Conservation (phyloP, 1,139 yeast species). For the Hyphopichia buzzinii region DNA sequence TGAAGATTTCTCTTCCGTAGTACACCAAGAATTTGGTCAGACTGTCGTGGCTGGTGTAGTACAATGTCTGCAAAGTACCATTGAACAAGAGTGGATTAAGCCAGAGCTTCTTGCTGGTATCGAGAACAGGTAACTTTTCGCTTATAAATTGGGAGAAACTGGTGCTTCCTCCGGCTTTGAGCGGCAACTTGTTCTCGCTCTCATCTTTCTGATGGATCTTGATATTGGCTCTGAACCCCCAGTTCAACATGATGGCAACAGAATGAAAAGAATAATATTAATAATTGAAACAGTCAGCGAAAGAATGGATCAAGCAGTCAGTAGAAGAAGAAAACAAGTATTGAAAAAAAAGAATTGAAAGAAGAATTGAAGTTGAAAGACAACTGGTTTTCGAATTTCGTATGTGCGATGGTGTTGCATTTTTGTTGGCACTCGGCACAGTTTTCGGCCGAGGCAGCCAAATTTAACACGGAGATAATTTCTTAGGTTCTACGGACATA, state of each 20-base stretch:
- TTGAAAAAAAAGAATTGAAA: too few species aligned
- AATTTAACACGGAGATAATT: too few species aligned
- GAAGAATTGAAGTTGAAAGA: too few species aligned
- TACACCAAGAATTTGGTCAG: slow-evolving; percentile 54
- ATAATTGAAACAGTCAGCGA: too few species aligned
- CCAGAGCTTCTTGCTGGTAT: slow-evolving; percentile 41
- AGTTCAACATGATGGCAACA: slow-evolving; percentile 8
- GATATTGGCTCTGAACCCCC: slow-evolving; percentile 43
- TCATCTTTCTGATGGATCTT: slow-evolving; percentile 24
- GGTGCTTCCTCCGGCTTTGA: slow-evolving; percentile 12
- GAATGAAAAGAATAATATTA: too few species aligned
- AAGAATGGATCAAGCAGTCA: too few species aligned
- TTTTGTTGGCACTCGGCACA: too few species aligned
- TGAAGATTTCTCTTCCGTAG: slow-evolving; percentile 74
- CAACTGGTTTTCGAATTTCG: too few species aligned
- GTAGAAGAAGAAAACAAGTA: too few species aligned
- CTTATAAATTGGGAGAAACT: slow-evolving; percentile 23
- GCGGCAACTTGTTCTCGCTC: slow-evolving; percentile 16
- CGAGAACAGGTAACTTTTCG: slow-evolving; percentile 22
- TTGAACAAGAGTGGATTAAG: slow-evolving; percentile 65
- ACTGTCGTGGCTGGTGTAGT: slow-evolving; percentile 56
- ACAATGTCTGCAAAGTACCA: slow-evolving; percentile 76
- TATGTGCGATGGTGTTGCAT: too few species aligned
- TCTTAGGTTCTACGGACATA: too few species aligned
- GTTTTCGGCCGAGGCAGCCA: too few species aligned